A percentile compares a stretch with the other conserved stretches of the same genome.
Conservation (phyloP, 768 basidiomycete species). For the Cystobasidium ongulense region DNA sequence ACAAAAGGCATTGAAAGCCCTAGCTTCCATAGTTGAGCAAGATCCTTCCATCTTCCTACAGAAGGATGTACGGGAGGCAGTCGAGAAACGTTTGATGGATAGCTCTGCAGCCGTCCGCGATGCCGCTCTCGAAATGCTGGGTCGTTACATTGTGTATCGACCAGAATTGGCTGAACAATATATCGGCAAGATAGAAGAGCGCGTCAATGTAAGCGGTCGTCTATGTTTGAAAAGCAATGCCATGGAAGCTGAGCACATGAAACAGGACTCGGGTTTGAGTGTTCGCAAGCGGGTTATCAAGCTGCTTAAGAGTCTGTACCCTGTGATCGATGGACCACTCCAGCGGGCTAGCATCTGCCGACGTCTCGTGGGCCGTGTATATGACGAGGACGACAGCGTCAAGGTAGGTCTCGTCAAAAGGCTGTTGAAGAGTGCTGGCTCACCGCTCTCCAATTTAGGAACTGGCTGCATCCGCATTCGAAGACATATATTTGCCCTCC, state of each 20-base stretch:
- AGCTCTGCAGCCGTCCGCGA: constrained; percentile 91
- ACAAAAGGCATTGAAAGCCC: constrained; percentile 81
- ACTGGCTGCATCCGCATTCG: constrained; percentile 75
- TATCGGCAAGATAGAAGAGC: constrained; percentile 75
- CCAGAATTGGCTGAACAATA: constrained; percentile 83
- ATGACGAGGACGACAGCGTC: constrained; percentile 89
- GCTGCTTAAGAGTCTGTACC: constrained; percentile 73
- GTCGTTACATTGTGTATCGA: constrained; percentile 88
- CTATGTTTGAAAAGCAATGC: neutral
- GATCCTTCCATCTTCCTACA: constrained; percentile 70
- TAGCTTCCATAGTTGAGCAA: constrained; percentile 79
- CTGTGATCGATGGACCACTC: constrained; percentile 54
- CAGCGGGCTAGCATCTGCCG: constrained; percentile 71
- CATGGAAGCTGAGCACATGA: neutral
- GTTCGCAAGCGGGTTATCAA: constrained; percentile 96
- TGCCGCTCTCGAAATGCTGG: constrained; percentile 90
- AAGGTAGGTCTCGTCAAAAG: constrained; percentile 51
- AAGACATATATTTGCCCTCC: constrained; percentile 75
- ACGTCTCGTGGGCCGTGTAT: constrained; percentile 69
- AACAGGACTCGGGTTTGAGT: constrained; percentile 81
- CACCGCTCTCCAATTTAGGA: too few species aligned
- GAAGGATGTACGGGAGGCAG: constrained; percentile 70
- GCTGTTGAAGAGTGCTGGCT: too few species aligned
- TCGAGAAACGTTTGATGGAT: constrained; percentile 83
- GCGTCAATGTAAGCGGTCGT: constrained; percentile 61